phyloP scores from a whole-genome alignment of 2,329 filamentous ascomycete species.

The Trichoderma oligosporum region DNA sequence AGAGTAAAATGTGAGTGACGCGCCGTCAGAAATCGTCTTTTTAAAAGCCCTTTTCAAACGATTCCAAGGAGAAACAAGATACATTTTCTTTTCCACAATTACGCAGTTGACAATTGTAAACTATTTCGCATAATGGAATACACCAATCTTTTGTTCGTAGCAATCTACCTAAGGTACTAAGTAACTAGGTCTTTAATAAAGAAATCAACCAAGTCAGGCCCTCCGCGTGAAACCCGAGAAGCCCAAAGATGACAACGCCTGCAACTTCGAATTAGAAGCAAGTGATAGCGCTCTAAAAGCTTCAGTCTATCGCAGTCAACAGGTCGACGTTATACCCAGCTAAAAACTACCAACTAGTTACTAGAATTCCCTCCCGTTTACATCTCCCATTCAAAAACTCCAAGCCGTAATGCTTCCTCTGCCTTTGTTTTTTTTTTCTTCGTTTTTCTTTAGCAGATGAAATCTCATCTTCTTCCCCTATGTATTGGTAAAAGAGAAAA shows the following conservation, averaged over 20 bases:
- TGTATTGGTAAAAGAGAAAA: too few relatives aligned
- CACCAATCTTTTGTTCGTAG: neutral
- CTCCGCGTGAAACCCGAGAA: too few relatives aligned
- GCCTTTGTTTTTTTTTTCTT: neutral
- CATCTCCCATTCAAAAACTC: neutral
- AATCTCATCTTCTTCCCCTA: too few relatives aligned
- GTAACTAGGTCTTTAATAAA: neutral
- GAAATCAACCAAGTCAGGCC: too few relatives aligned
- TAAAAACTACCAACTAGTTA: neutral
- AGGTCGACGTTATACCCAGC: neutral
- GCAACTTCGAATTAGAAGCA: slow-evolving; percentile 38
- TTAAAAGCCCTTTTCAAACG: too few relatives aligned
- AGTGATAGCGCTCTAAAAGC: too few relatives aligned
- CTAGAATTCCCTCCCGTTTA: neutral
- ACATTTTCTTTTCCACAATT: too few relatives aligned
- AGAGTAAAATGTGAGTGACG: too few relatives aligned
- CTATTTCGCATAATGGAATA: neutral
- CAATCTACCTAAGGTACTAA: neutral
- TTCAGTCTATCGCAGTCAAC: slow-evolving; percentile 25
- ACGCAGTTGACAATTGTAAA: too few relatives aligned
- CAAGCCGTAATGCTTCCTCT: neutral
- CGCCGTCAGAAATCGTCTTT: too few relatives aligned
- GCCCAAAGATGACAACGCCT: too few relatives aligned
- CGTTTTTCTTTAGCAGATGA: neutral
- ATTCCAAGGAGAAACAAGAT: too few relatives aligned